These are phyloP conservation scores for Raphidocelis subcapitata DNA, from an alignment of 139 green algal genomes.

Conservation along the genomic window DNA sequence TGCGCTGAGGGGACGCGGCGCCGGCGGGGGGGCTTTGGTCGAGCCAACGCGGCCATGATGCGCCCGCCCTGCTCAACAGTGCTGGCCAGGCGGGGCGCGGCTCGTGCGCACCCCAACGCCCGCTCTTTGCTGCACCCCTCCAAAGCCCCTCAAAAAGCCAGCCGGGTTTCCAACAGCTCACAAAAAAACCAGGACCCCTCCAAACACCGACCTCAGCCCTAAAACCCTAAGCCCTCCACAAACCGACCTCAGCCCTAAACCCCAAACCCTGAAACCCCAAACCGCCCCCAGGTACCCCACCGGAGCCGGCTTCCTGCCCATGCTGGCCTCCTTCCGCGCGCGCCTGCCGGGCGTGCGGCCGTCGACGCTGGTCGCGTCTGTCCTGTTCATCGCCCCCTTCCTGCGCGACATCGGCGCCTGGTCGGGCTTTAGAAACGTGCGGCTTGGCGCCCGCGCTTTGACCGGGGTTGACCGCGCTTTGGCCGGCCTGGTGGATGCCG, in stretches of 20 bases:
- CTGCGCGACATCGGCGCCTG: constrained; percentile 62
- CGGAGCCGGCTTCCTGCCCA: constrained; percentile 71
- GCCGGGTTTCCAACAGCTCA: background rate
- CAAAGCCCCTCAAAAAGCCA: background rate
- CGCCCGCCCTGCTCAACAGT: no score
- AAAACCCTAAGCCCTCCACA: background rate
- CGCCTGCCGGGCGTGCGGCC: constrained; percentile 46
- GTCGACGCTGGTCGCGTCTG: constrained; percentile 55
- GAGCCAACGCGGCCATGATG: no score
- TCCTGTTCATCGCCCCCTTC: constrained; percentile 64
- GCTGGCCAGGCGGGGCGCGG: no score
- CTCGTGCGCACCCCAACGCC: no score
- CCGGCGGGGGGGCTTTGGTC: no score
- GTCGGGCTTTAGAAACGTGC: constrained; percentile 64
- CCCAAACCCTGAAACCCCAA: no score
- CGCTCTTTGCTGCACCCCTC: no score
- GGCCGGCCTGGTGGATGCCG: no score
- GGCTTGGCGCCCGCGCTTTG: no score
- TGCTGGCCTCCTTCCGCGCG: constrained; percentile 53
- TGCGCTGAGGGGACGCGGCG: no score
- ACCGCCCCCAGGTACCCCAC: background rate
- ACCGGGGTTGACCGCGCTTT: no score
- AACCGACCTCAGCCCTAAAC: no score
- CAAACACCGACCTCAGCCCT: background rate
- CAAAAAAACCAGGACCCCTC: background rate